Conservation (phyloP, 1,139 yeast genomes). For the Saccharomycopsis hybrid region DNA sequence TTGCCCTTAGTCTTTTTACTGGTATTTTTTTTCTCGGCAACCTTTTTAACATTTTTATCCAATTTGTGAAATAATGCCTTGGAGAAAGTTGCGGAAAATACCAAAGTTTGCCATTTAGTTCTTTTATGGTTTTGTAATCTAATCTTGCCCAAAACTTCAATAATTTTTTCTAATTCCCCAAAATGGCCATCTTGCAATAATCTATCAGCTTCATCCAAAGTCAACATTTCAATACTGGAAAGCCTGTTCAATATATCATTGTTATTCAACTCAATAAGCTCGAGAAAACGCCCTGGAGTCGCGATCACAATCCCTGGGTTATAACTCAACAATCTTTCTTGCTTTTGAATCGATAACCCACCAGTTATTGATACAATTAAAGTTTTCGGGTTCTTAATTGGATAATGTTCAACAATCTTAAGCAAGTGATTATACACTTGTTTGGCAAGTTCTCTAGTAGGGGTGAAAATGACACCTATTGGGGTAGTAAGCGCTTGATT, state of each 20-base stretch:
- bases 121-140: constrained; percentile 30
- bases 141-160: constrained; percentile 44
- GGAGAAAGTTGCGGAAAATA: constrained; percentile 92
- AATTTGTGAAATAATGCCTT: constrained; percentile 74
- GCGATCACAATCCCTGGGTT: constrained; percentile 86
- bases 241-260: constrained; percentile 47
- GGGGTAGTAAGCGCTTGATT: constrained; percentile 35
- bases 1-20: constrained; percentile 21
- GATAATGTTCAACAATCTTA: constrained; percentile 52
- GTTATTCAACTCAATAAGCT: constrained; percentile 58
- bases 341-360: constrained; percentile 90
- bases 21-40: constrained; percentile 17
- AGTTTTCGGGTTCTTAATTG: constrained; percentile 35
- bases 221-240: constrained; percentile 61
- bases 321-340: constrained; percentile 66
- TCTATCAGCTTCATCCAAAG: constrained; percentile 97
- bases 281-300: constrained; percentile 92
- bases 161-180: constrained; percentile 80
- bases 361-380: constrained; percentile 85
- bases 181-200: constrained; percentile 93
- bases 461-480: constrained; percentile 79
- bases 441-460: constrained; percentile 94
- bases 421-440: constrained; percentile 83
- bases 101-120: constrained; percentile 76
- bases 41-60: constrained; percentile 34